Evolutionary conservation across 2,329 filamentous ascomycete species (phyloP).

Genomic region (Penicillium sp.): DNA sequence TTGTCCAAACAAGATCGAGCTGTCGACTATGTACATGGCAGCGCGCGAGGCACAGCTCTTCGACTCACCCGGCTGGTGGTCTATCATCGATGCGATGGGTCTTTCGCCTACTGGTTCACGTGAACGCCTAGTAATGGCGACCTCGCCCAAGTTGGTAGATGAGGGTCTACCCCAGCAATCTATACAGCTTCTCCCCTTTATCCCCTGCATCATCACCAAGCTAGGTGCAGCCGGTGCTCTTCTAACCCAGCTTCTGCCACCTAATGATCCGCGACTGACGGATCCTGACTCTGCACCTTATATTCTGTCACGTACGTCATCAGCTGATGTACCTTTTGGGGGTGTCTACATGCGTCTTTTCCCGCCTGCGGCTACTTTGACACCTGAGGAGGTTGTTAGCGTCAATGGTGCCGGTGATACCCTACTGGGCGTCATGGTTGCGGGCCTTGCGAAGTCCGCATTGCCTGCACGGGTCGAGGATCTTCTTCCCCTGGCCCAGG

Average conservation of each 20-base stretch:
- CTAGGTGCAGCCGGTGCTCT: constrained; percentile 76
- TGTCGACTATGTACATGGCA: constrained; percentile 74
- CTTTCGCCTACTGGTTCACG: constrained; percentile 69
- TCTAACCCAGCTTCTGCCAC: constrained; percentile 69
- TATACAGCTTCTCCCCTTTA: constrained; percentile 83
- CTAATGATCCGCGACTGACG: constrained; percentile 68
- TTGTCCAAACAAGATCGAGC: constrained; percentile 82
- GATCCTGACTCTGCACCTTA: constrained; percentile 67
- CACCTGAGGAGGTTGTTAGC: constrained; percentile 70
- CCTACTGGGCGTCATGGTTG: constrained; percentile 82
- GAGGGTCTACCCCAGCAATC: constrained; percentile 80
- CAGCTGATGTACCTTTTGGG: constrained; percentile 64
- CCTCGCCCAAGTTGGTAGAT: constrained; percentile 69
- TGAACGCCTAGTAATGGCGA: constrained; percentile 71
- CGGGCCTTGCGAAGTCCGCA: constrained; percentile 67
- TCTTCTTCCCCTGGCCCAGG: constrained; percentile 78
- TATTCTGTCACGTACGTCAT: constrained; percentile 67
- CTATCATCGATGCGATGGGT: constrained; percentile 75
- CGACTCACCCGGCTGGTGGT: constrained; percentile 74
- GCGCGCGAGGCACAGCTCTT: constrained; percentile 71
- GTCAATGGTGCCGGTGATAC: constrained; percentile 97
- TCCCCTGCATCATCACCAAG: constrained; percentile 83
- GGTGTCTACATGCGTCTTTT: constrained; percentile 84
- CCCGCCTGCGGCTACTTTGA: constrained; percentile 66
- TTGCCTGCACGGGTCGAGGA: constrained; percentile 54